phyloP scores from a whole-genome alignment of 768 basidiomycete genomes.

The Boletus tomentosulus region DNA sequence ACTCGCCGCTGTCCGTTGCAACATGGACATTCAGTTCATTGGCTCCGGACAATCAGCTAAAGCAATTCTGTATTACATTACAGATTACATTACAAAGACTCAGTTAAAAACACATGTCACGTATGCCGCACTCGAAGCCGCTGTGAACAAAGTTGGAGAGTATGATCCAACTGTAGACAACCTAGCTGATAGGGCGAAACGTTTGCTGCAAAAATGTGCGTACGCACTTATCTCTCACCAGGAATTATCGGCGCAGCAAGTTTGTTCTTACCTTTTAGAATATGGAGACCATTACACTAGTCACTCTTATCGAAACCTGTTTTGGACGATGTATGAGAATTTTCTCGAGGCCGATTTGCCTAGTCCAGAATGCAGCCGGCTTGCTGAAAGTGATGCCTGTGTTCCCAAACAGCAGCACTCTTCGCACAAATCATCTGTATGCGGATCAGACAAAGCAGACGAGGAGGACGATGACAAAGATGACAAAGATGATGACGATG shows the following conservation, averaged over 20 bases:
- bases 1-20: neutral
- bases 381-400: too few relatives aligned
- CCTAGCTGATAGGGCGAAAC: neutral
- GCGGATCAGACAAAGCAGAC: too few relatives aligned
- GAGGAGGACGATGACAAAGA: too few relatives aligned
- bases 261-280: slow-evolving; percentile 26
- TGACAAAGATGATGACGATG: too few relatives aligned
- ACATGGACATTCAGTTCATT: neutral
- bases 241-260: slow-evolving; percentile 30
- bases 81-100: slow-evolving; percentile 35
- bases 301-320: neutral
- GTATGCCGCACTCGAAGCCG: neutral
- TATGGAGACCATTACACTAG: slow-evolving; percentile 19
- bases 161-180: neutral
- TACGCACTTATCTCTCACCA: slow-evolving; percentile 20
- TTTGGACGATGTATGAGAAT: neutral
- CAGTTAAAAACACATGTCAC: neutral
- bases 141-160: neutral
- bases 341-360: too few relatives aligned
- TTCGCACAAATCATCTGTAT: too few relatives aligned
- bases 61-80: slow-evolving; percentile 31
- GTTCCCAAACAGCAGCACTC: too few relatives aligned
- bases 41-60: slow-evolving; percentile 27
- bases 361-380: too few relatives aligned
- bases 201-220: slow-evolving; percentile 1